Percentiles rank a stretch among this genome's conserved stretches.
Evolutionary conservation across 2,329 filamentous ascomycete genomes (phyloP).

Genomic region (Penicillium hesseltinei): DNA sequence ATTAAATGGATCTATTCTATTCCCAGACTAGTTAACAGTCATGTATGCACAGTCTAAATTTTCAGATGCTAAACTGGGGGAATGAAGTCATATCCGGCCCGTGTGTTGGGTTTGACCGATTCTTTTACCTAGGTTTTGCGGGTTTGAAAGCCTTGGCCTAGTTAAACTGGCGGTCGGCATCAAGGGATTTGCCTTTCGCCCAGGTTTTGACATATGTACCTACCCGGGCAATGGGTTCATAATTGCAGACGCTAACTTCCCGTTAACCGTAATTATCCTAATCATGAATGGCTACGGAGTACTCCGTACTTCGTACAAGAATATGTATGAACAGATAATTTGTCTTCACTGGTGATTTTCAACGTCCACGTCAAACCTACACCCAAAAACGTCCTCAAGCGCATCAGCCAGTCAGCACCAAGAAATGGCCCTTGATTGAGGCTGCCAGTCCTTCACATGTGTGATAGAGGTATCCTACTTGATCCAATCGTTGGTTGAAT

Average conservation of each 20-base stretch:
- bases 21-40: not conserved
- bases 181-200: not conserved
- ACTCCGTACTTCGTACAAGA: not conserved
- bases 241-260: not conserved
- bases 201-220: not conserved
- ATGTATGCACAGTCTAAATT: constrained; percentile 6
- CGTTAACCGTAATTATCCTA: not conserved
- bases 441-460: not conserved
- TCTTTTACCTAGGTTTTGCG: not conserved
- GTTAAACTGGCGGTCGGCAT: constrained; percentile 7
- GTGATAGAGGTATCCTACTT: not conserved
- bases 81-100: constrained; percentile 5
- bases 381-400: not conserved
- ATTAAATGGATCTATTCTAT: not conserved
- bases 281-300: not conserved
- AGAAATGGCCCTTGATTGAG: not conserved
- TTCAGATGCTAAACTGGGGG: not conserved
- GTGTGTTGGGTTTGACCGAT: constrained; percentile 4
- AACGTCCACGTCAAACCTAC: constrained; percentile 1
- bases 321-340: not conserved
- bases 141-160: not conserved
- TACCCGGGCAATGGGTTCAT: not conserved
- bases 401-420: not conserved
- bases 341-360: not conserved
- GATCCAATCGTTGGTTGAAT: not conserved